Conservation (phyloP, 1,284 basidiomycete species). For the Puccinia brachypodii region DNA sequence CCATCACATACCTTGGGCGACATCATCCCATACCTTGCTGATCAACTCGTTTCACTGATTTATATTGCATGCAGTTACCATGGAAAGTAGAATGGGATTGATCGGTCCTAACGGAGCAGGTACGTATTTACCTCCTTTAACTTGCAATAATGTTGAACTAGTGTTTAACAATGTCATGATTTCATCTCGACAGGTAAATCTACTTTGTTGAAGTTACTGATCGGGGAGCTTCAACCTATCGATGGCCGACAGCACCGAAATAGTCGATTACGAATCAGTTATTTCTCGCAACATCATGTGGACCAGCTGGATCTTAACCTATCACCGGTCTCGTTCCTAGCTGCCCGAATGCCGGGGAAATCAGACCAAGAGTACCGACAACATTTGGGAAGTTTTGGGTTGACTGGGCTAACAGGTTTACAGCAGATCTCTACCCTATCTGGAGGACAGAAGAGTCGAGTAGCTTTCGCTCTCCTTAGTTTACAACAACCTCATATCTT, state of each 20-base stretch:
- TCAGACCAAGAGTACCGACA: slow-evolving; percentile 93
- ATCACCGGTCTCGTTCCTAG: slow-evolving; percentile 88
- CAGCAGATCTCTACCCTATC: slow-evolving; percentile 64
- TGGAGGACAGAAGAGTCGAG: slow-evolving; percentile 94
- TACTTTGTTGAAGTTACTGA: slow-evolving; percentile 83
- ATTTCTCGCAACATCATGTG: slow-evolving; percentile 97
- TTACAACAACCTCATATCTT: slow-evolving; percentile 84
- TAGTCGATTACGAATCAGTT: slow-evolving; percentile 82
- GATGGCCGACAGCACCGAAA: slow-evolving; percentile 84
- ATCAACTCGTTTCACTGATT: slow-evolving; percentile 53
- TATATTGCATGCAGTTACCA: slow-evolving; percentile 29
- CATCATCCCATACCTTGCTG: neutral
- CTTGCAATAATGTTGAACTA: neutral
- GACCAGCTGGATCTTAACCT: slow-evolving; percentile 82
- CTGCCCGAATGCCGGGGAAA: slow-evolving; percentile 86
- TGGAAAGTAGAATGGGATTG: slow-evolving; percentile 78
- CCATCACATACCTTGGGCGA: neutral
- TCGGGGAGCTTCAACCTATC: slow-evolving; percentile 79
- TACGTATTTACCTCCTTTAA: slow-evolving; percentile 58
- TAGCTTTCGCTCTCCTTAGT: slow-evolving; percentile 90
- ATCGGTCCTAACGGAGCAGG: slow-evolving; percentile 70
- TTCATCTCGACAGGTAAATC: slow-evolving; percentile 52
- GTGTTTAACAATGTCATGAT: neutral
- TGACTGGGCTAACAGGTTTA: slow-evolving; percentile 95
- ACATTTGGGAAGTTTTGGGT: slow-evolving; percentile 97